A percentile compares a stretch with the other conserved stretches of the same genome.
Conservation (phyloP, 768 basidiomycete species). For the Tephrocybe sp. region DNA sequence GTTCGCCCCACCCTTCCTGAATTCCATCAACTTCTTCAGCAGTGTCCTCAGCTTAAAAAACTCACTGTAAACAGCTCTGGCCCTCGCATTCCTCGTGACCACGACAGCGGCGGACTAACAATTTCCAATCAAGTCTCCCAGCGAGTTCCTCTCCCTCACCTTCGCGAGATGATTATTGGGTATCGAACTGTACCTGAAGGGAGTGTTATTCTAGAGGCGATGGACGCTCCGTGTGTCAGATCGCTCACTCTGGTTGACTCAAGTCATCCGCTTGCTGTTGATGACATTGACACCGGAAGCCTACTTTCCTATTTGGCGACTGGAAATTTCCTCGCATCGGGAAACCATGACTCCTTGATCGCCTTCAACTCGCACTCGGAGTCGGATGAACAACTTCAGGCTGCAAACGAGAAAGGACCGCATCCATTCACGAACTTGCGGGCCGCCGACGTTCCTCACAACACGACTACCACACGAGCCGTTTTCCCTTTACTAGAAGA, state of each 20-base stretch:
- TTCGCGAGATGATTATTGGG: slow-evolving; percentile 41
- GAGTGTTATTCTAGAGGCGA: slow-evolving; percentile 35
- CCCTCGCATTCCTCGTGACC: slow-evolving; percentile 25
- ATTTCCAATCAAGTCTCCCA: slow-evolving; percentile 21
- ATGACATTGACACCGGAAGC: slow-evolving; percentile 39
- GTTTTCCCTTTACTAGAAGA: slow-evolving; percentile 30
- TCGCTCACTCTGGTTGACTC: slow-evolving; percentile 45
- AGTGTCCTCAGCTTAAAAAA: slow-evolving; percentile 38
- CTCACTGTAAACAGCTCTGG: slow-evolving; percentile 53
- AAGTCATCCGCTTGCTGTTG: slow-evolving; percentile 38
- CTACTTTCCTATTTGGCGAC: slow-evolving; percentile 39
- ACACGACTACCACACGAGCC: slow-evolving; percentile 14
- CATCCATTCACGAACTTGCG: background rate
- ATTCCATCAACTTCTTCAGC: slow-evolving; percentile 42
- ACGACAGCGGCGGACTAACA: slow-evolving; percentile 21
- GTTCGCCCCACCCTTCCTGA: slow-evolving; percentile 52
- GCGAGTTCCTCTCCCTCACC: slow-evolving; percentile 36
- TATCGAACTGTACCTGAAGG: slow-evolving; percentile 42
- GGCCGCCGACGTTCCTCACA: background rate
- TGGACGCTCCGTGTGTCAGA: slow-evolving; percentile 39
- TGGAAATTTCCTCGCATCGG: slow-evolving; percentile 23
- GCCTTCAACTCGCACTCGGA: slow-evolving; percentile 14
- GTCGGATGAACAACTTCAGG: background rate
- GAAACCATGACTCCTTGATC: slow-evolving; percentile 13
- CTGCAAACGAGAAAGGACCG: background rate